Evolutionary conservation across 306 rosid species (phyloP).

Genomic region (Glycyrrhiza uralensis): DNA sequence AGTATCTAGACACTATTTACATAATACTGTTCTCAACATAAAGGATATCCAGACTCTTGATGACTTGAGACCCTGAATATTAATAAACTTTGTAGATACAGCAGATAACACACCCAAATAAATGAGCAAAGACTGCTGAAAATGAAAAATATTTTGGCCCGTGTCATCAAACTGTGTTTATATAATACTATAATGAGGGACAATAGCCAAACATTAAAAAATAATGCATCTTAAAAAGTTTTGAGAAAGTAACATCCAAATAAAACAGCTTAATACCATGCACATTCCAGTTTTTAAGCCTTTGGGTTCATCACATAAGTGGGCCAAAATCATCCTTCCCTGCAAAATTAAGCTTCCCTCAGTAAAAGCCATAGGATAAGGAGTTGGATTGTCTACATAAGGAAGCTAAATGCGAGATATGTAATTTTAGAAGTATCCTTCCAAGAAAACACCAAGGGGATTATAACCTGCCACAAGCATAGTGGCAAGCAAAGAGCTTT

Average conservation of each 20-base stretch:
- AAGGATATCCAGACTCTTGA: background rate
- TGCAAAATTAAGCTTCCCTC: conserved; percentile 48
- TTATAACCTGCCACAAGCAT: background rate
- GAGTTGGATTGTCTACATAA: background rate
- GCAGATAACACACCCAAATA: background rate
- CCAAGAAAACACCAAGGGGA: background rate
- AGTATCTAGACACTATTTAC: background rate
- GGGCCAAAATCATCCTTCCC: conserved; percentile 96
- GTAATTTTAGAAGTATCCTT: background rate
- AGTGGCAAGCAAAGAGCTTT: background rate
- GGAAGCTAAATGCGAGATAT: background rate
- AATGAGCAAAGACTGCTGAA: background rate
- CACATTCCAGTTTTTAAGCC: conserved; percentile 99
- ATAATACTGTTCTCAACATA: background rate
- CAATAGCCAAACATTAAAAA: background rate
- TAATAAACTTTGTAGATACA: background rate
- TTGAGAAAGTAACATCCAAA: conserved; percentile 13
- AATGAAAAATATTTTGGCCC: background rate
- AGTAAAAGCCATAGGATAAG: conserved; percentile 5
- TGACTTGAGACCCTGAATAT: background rate
- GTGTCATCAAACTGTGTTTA: background rate
- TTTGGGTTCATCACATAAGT: conserved; percentile 97
- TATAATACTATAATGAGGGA: background rate
- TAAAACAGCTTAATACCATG: conserved; percentile 62
- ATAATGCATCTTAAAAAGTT: background rate